phyloP scores from a whole-genome alignment of 306 rosid species.

The Quercus engelmannii region DNA sequence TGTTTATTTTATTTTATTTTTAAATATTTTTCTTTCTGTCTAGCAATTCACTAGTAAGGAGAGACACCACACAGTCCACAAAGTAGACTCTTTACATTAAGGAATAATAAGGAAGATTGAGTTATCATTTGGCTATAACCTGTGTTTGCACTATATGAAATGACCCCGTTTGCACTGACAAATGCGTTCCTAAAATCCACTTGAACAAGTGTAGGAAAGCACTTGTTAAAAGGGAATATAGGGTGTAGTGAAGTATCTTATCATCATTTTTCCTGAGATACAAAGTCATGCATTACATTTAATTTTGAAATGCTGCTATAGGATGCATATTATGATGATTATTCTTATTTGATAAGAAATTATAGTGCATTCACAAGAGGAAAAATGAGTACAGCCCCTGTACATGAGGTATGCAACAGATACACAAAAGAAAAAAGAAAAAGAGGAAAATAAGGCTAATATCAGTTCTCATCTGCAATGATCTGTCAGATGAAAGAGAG shows the following conservation, averaged over 20 bases:
- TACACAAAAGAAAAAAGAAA: background rate
- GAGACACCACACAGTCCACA: no score
- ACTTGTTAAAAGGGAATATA: no score
- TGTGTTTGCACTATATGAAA: no score
- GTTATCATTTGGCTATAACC: background rate
- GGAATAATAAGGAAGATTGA: background rate
- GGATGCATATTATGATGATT: no score
- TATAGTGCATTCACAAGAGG: background rate
- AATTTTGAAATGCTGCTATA: background rate
- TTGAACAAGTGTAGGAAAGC: no score
- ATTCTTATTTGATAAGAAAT: background rate
- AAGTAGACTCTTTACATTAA: no score
- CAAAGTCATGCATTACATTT: background rate
- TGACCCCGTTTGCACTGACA: background rate
- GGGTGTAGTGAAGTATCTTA: no score
- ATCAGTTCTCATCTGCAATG: background rate
- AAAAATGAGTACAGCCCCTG: background rate
- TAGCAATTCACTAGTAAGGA: no score
- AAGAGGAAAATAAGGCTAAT: background rate
- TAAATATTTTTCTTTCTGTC: no score
- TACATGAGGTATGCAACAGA: background rate
- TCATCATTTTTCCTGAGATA: no score
- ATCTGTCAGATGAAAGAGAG: background rate
- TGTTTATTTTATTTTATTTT: no score
- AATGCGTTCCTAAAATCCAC: no score